Percentiles rank a stretch among this genome's conserved stretches.
These are phyloP conservation scores for Aspergillus brunneoviolaceus DNA, from an alignment of 2,329 filamentous ascomycete species.

Conservation along the genomic window DNA sequence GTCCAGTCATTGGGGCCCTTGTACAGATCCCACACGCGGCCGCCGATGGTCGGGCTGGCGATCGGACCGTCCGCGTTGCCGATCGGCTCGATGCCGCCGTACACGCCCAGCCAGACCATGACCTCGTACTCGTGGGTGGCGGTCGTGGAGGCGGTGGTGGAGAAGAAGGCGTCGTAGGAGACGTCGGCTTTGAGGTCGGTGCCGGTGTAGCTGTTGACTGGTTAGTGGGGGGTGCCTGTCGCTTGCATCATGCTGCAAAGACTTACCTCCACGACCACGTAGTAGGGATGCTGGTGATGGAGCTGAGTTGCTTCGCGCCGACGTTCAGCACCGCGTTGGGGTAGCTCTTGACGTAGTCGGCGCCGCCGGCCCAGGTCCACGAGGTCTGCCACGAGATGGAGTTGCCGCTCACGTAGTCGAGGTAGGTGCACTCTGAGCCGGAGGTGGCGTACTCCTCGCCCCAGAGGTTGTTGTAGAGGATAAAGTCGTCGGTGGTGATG, in stretches of 20 bases:
- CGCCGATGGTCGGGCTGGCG: conserved; percentile 52
- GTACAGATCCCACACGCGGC: conserved; percentile 55
- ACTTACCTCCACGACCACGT: conserved; percentile 41
- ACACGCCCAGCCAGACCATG: conserved; percentile 60
- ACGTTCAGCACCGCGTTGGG: conserved; percentile 20
- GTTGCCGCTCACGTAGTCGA: conserved; percentile 28
- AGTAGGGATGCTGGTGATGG: conserved; percentile 38
- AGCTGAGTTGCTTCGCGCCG: conserved; percentile 10
- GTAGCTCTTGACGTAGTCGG: conserved; percentile 42
- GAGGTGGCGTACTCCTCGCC: conserved; percentile 29
- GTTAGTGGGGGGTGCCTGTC: background rate
- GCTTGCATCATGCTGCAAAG: background rate
- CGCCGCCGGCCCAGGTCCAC: conserved; percentile 42
- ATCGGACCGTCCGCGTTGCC: conserved; percentile 53
- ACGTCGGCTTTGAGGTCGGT: conserved; percentile 53
- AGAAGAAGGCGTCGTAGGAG: conserved; percentile 53
- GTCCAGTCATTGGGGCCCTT: conserved; percentile 56
- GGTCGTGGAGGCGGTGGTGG: conserved; percentile 46
- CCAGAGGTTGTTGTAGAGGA: conserved; percentile 53
- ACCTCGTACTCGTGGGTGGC: conserved; percentile 53
- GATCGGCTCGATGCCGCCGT: conserved; percentile 55
- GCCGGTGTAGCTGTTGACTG: conserved; percentile 42
- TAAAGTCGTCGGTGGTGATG: conserved; percentile 39
- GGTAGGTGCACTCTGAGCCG: conserved; percentile 43
- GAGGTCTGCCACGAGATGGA: conserved; percentile 39